phyloP scores from a whole-genome alignment of 176 grass and related monocot genomes.

The Poa annua region DNA sequence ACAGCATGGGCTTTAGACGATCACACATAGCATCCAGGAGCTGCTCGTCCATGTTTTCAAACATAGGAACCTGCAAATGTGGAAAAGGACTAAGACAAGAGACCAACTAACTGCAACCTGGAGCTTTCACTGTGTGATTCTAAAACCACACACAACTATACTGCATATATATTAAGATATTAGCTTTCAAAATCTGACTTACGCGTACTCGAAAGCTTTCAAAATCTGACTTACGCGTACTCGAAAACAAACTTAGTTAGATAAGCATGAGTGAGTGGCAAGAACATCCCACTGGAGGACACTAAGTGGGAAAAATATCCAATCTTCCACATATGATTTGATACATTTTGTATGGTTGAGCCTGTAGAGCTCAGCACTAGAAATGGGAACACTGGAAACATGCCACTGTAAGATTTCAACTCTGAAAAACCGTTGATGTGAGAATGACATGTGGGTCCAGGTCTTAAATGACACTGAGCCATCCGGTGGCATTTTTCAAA shows the following conservation, averaged over 20 bases:
- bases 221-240: too few relatives aligned
- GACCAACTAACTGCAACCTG: neutral
- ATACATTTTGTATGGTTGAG: neutral
- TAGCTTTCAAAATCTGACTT: too few relatives aligned
- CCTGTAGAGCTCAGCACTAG: neutral
- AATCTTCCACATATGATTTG: slow-evolving; percentile 3
- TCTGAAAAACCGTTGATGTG: neutral
- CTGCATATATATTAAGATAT: too few relatives aligned
- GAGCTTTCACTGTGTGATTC: neutral
- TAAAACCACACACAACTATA: too few relatives aligned
- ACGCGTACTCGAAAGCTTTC: too few relatives aligned
- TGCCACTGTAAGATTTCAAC: neutral
- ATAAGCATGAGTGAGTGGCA: too few relatives aligned
- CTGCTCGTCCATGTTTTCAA: slow-evolving; percentile 93
- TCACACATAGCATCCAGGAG: slow-evolving; percentile 94
- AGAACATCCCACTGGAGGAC: too few relatives aligned
- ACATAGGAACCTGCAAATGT: slow-evolving; percentile 30
- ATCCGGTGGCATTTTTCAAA: slow-evolving; percentile 3
- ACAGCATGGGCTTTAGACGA: slow-evolving; percentile 83
- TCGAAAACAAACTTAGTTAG: too few relatives aligned
- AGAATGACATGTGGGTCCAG: neutral
- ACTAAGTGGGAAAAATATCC: too few relatives aligned
- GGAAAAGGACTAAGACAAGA: slow-evolving; percentile 1
- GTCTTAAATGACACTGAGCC: neutral
- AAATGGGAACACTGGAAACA: neutral